These are phyloP conservation scores for Chaetomiaceae sp. DNA, from an alignment of 2,329 filamentous ascomycete genomes.

Conservation along the genomic window DNA sequence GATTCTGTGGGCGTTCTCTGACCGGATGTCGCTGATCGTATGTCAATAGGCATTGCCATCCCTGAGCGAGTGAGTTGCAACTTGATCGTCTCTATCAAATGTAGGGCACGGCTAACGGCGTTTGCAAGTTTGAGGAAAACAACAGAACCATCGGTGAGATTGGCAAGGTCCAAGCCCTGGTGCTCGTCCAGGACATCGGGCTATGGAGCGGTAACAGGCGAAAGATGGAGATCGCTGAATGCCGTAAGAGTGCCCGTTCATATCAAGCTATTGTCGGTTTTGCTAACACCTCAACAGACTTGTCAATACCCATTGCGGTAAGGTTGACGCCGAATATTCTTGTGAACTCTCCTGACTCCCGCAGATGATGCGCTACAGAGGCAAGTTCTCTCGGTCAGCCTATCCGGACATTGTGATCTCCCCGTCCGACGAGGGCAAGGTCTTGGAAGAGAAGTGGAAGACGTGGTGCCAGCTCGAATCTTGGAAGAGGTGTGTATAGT, in stretches of 20 bases:
- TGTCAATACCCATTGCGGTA: constrained; percentile 27
- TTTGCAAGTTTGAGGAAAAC: constrained; percentile 50
- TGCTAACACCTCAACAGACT: constrained; percentile 21
- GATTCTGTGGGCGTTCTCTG: too few species aligned
- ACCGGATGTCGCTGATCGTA: too few species aligned
- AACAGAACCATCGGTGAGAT: constrained; percentile 43
- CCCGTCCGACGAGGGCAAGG: constrained; percentile 50
- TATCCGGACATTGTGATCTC: constrained; percentile 48
- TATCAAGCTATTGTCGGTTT: not conserved
- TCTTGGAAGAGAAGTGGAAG: constrained; percentile 60
- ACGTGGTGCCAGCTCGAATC: constrained; percentile 61
- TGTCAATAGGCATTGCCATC: constrained; percentile 29
- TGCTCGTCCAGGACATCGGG: constrained; percentile 46
- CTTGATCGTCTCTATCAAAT: too few species aligned
- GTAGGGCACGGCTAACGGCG: too few species aligned
- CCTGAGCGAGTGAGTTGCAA: constrained; percentile 28
- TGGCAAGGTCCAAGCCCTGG: constrained; percentile 45
- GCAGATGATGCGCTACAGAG: constrained; percentile 50
- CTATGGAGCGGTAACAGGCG: constrained; percentile 52
- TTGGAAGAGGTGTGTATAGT: constrained; percentile 50
- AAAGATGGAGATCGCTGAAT: constrained; percentile 54
- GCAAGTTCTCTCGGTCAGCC: constrained; percentile 52
- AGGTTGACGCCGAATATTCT: not conserved
- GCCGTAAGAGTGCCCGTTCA: constrained; percentile 35
- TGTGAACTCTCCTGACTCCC: constrained; percentile 17